These are phyloP conservation scores for Cytospora mali DNA, from an alignment of 2,329 filamentous ascomycete genomes.

Conservation along the genomic window DNA sequence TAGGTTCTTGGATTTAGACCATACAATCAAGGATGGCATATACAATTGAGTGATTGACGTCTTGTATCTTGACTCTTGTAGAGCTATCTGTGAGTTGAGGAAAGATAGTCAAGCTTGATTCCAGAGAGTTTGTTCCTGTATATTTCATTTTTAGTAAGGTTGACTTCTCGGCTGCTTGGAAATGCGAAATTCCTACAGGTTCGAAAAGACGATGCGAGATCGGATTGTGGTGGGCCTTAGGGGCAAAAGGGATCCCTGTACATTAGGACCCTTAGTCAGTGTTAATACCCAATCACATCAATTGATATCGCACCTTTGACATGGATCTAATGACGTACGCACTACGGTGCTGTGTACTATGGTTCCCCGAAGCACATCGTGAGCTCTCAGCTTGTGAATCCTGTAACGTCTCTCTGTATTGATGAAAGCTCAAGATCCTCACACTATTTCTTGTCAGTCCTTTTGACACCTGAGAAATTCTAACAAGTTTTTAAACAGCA, in stretches of 20 bases:
- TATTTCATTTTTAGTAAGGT: slow-evolving; percentile 13
- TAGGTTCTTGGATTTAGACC: background rate
- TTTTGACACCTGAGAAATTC: background rate
- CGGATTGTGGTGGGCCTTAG: slow-evolving; percentile 18
- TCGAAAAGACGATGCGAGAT: slow-evolving; percentile 24
- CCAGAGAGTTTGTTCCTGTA: background rate
- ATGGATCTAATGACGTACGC: background rate
- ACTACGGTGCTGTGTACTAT: background rate
- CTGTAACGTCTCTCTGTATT: background rate
- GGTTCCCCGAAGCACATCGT: background rate
- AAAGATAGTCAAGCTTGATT: background rate
- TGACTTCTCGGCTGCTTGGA: slow-evolving; percentile 20
- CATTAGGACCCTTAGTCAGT: background rate
- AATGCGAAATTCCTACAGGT: slow-evolving; percentile 26
- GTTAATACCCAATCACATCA: background rate
- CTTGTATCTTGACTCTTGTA: background rate
- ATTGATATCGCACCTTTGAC: background rate
- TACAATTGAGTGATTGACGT: background rate
- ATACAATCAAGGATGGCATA: background rate
- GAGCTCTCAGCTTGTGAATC: background rate
- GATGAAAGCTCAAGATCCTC: background rate
- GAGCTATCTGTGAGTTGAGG: background rate
- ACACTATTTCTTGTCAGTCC: background rate
- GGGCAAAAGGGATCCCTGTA: slow-evolving; percentile 22
- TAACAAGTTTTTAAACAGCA: background rate